Evolutionary conservation across 116 monocot genomes (phyloP), one percentile per base, ranked within the genome.

Genomic region (Zostera marina): DNA sequence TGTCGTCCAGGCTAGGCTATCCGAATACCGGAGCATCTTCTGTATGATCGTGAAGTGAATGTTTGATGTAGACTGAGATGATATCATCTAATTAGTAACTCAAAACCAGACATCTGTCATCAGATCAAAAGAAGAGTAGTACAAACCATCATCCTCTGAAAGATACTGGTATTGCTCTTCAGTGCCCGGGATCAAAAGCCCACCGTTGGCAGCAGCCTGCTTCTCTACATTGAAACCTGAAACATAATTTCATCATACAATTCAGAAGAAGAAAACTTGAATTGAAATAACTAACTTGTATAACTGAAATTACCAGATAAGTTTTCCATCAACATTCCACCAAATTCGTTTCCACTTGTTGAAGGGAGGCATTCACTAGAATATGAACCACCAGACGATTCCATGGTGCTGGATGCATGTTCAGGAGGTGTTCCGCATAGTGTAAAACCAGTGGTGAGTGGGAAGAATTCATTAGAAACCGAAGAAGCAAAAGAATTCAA

Each of bases 371-470:
- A 46, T 12, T 46, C 25, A 54, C 23, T 23, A 22, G 23, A 54
- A 54, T 22, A 22, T 22, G 23, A 26, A 54, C 54, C 54, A 54
- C 3, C 20, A 1, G 54, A 22, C 23, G 22, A 12, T 23, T 23
- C 13, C 2, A 54, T 12, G 26, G 22, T 22, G 49, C 62, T 44
- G 52, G 38, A 24, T 49, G 47, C 24, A 41, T 58, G 38, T 13
- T 22, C 60, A 64, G 60, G 41, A 46, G 44, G 43, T 11, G 61
- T 10, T 45, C 68, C 74, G 41, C 54, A 56, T 42, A 66, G 44
- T 2, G 71, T 66, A 45, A 22, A 58, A 10, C 70, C 70, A 63
- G 62, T 63, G 4, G 44, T 48, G 5, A 66, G 74, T 42, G 70
- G 55, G 17, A 24, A 65, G 47, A 19, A 57, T 39, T 72, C 76